Evolutionary conservation across 2,329 filamentous ascomycete genomes (phyloP), one percentile per base, ranked within the genome.

Genomic region (Paraconiothyrium brasiliense): DNA sequence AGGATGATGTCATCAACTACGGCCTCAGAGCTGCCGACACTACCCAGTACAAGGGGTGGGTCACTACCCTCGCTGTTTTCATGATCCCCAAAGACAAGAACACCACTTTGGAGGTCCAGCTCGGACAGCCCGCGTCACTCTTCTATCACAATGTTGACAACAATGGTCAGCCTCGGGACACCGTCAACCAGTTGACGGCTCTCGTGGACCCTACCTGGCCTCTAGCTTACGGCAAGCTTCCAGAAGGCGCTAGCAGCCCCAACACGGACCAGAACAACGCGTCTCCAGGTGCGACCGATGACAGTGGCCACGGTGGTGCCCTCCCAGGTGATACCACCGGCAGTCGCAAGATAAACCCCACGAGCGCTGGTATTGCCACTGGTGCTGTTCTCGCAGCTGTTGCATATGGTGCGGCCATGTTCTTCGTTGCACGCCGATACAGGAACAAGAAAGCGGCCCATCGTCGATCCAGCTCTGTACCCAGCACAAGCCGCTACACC

Each of bases 331-430:
- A 86, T 59, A 82, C 82, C 50, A 79, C 79, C 70, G 82, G 82
- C 39, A 83, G 84, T 60, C 83, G 87, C 67, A 86, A 86, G 6
- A 83, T 89, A 49, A 86, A 87, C 65, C 88, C 87, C 46, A 90
- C 88, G 78, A 90, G 83, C 72, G 87, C 83, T 66, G 87, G 80
- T 73, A 91, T 97, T 72, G 92, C 90, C 59, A 85, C 92, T 24
- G 92, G 92, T 71, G 90, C 92, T 30, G 87, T 94, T 35, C 86
- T 87, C 47, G 89, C 93, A 73, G 92, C 92, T 46, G 91, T 90
- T 54, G 89, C 93, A n/a, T 97, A 97, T 70, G 94, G 93, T 74
- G 92, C 91, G 13, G 93, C 92, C 77, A 97, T 97, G 94, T 94
- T 97, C 83, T 89, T 95, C 73, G 88, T 97, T 68, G 94, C 94